Conservation (phyloP, 2,329 filamentous ascomycete genomes). For the Dryadomyces sulphureus region DNA sequence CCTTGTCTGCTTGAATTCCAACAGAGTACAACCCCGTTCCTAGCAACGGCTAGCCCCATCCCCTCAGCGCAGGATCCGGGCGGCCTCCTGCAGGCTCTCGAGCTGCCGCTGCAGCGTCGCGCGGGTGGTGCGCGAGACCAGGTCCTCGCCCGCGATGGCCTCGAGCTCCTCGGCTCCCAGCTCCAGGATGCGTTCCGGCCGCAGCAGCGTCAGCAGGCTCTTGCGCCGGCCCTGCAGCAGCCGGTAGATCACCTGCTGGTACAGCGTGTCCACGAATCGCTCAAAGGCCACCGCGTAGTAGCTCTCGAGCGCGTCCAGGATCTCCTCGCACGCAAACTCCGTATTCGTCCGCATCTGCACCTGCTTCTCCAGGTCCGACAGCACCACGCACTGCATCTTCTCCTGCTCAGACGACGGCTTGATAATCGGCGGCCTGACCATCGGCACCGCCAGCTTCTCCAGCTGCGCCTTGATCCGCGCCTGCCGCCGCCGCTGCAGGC, state of each 20-base stretch:
- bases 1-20: too few relatives aligned
- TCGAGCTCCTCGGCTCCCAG: slow-evolving; percentile 34
- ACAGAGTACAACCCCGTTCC: too few relatives aligned
- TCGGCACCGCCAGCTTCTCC: neutral
- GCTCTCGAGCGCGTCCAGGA: slow-evolving; percentile 43
- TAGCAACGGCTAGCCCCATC: too few relatives aligned
- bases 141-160: slow-evolving; percentile 43
- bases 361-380: neutral
- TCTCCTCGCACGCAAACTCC: slow-evolving; percentile 23
- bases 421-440: slow-evolving; percentile 3
- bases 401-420: too few relatives aligned
- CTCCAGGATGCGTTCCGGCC: slow-evolving; percentile 30
- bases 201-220: slow-evolving; percentile 39
- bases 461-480: slow-evolving; percentile 7
- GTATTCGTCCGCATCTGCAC: slow-evolving; percentile 4
- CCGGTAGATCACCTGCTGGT: slow-evolving; percentile 36
- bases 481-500: slow-evolving; percentile 15
- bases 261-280: slow-evolving; percentile 49
- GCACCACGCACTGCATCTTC: neutral
- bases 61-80: slow-evolving; percentile 9
- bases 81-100: slow-evolving; percentile 24
- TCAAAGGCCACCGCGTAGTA: slow-evolving; percentile 49
- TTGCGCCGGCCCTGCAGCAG: slow-evolving; percentile 32
- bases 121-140: slow-evolving; percentile 23
- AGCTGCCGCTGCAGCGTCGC: slow-evolving; percentile 29